Percentiles rank a stretch among this genome's conserved stretches.
Conservation (phyloP, 192 early-diverging fungal genomes). For the Allomyces javanicus region DNA sequence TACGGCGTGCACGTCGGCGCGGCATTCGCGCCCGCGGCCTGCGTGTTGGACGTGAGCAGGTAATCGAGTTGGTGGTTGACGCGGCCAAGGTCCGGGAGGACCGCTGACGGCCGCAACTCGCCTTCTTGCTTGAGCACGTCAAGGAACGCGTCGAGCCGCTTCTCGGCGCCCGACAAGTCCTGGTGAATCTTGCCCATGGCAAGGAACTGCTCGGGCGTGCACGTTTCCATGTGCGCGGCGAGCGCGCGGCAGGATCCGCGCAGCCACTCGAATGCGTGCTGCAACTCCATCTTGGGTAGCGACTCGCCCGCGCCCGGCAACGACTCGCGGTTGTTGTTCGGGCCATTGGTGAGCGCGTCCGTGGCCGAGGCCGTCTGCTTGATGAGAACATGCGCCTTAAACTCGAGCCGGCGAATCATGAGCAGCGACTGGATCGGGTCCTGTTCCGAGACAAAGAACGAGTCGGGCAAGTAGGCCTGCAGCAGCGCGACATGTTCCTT, state of each 20-base stretch:
- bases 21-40: neutral
- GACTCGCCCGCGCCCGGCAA: constrained; percentile 5
- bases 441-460: constrained; percentile 61
- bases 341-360: neutral
- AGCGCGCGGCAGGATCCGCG: neutral
- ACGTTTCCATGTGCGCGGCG: neutral
- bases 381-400: constrained; percentile 53
- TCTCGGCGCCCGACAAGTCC: constrained; percentile 10
- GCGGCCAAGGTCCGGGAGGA: constrained; percentile 12
- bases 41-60: constrained; percentile 4
- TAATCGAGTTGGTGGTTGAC: constrained; percentile 5
- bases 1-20: neutral
- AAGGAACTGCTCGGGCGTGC: neutral
- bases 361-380: neutral
- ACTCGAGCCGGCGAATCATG: constrained; percentile 57
- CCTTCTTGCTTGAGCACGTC: constrained; percentile 8
- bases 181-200: constrained; percentile 5
- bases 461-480: constrained; percentile 64
- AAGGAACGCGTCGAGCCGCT: constrained; percentile 13
- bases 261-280: neutral
- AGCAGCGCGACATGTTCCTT: constrained; percentile 39
- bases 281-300: constrained; percentile 8
- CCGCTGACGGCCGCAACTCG: constrained; percentile 7
- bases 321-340: constrained; percentile 2
- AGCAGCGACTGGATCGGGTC: constrained; percentile 53